Conservation (phyloP, 1,284 basidiomycete species). For the Rhodotorula sp. region DNA sequence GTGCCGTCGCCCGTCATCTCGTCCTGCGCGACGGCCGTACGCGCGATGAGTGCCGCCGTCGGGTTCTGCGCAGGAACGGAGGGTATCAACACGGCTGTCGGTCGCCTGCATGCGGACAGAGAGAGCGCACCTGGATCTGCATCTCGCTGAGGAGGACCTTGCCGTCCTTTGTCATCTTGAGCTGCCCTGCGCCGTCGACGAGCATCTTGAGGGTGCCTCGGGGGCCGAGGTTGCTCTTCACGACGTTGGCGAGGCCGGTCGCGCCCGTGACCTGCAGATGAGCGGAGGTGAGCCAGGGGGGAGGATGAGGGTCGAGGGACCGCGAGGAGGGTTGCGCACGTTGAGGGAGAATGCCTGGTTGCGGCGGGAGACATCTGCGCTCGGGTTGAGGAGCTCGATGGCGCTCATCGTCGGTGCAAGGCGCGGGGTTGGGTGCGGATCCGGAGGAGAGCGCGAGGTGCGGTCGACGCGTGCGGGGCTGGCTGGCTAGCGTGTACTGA, state of each 20-base stretch:
- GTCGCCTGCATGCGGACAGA: neutral
- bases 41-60: conserved; percentile 98
- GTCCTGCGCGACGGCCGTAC: conserved; percentile 96
- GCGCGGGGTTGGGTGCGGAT: too few relatives aligned
- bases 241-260: conserved; percentile 95
- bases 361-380: conserved; percentile 34
- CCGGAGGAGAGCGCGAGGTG: neutral
- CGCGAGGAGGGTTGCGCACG: neutral
- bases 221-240: conserved; percentile 94
- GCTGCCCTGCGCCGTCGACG: conserved; percentile 97
- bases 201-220: conserved; percentile 98
- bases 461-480: neutral
- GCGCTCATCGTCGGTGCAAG: conserved; percentile 4
- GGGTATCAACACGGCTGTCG: neutral
- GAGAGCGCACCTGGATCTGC: conserved; percentile 82
- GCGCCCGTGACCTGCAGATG: conserved; percentile 65
- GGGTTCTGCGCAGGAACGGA: conserved; percentile 65
- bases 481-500: neutral
- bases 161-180: conserved; percentile 99
- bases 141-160: conserved; percentile 98
- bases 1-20: conserved; percentile 99
- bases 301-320: too few relatives aligned
- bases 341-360: conserved; percentile 42
- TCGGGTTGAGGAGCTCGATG: conserved; percentile 34
- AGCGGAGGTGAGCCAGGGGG: neutral